A percentile compares a stretch with the other conserved stretches of the same genome.
Evolutionary conservation across 2,329 filamentous ascomycete genomes (phyloP).

Genomic region (Ophiostoma montium): DNA sequence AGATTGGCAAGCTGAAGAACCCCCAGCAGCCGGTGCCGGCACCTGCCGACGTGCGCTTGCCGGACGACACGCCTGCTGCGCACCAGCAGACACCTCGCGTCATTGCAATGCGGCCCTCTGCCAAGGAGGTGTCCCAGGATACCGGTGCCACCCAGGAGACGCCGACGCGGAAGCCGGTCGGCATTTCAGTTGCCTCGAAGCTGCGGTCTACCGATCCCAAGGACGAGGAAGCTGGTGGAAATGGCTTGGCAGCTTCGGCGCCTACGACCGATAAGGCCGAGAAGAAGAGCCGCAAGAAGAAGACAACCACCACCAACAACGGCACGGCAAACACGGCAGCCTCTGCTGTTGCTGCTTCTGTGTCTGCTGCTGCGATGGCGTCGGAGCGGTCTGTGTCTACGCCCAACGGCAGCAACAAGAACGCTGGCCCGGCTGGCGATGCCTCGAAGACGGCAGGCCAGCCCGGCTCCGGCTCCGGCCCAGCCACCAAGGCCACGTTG

Average conservation of each 20-base stretch:
- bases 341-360: not conserved
- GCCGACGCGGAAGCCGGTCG: slow-evolving; percentile 18
- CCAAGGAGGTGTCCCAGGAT: slow-evolving; percentile 24
- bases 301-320: slow-evolving; percentile 32
- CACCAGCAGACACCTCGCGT: slow-evolving; percentile 17
- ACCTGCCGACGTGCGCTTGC: slow-evolving; percentile 20
- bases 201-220: slow-evolving; percentile 28
- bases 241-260: not conserved
- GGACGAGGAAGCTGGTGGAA: slow-evolving; percentile 27
- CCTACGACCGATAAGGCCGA: slow-evolving; percentile 42
- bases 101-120: slow-evolving; percentile 18
- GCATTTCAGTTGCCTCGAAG: slow-evolving; percentile 23
- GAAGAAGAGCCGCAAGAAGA: slow-evolving; percentile 53
- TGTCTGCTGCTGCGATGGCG: not conserved
- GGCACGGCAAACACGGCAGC: not conserved
- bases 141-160: slow-evolving; percentile 17
- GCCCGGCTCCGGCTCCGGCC: not conserved
- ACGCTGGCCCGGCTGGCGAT: slow-evolving; percentile 15
- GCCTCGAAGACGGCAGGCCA: slow-evolving; percentile 13
- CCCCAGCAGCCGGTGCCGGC: slow-evolving; percentile 28
- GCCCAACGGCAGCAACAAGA: slow-evolving; percentile 17
- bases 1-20: slow-evolving; percentile 54
- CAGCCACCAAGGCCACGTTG: slow-evolving; percentile 6
- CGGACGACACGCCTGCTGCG: slow-evolving; percentile 24
- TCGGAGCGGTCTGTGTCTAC: slow-evolving; percentile 26